phyloP scores from a whole-genome alignment of 495 filamentous ascomycete genomes.

The Glarea lozoyensis region DNA sequence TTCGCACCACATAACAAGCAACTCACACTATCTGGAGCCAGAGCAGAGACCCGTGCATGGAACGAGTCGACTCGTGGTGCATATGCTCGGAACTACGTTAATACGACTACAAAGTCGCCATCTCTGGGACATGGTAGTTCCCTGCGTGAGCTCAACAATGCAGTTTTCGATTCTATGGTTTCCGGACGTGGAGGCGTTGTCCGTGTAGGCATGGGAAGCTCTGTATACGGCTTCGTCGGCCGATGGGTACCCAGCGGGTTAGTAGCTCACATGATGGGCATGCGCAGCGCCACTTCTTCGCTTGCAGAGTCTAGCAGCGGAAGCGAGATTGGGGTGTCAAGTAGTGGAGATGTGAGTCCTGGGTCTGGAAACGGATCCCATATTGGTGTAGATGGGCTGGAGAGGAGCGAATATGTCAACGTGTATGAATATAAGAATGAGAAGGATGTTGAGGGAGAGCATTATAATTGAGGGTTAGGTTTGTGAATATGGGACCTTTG shows the following conservation, averaged over 20 bases:
- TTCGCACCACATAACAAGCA: conserved; percentile 27
- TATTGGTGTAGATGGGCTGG: no score
- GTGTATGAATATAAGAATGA: conserved; percentile 25
- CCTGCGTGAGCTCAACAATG: conserved; percentile 67
- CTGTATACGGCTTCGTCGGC: conserved; percentile 79
- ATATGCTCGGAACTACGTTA: conserved; percentile 49
- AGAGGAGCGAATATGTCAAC: conserved; percentile 29
- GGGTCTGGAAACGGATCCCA: conserved; percentile 19
- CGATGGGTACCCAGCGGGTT: conserved; percentile 69
- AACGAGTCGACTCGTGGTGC: conserved; percentile 40
- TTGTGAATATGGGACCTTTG: no score
- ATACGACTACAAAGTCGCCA: conserved; percentile 33
- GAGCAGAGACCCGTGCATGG: conserved; percentile 59
- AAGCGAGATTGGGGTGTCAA: conserved; percentile 29
- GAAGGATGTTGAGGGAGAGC: background rate
- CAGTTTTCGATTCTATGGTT: conserved; percentile 77
- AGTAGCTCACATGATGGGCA: conserved; percentile 85
- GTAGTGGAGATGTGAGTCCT: conserved; percentile 19
- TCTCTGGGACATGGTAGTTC: conserved; percentile 50
- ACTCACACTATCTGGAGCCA: conserved; percentile 11
- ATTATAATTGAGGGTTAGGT: background rate
- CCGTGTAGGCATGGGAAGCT: conserved; percentile 72
- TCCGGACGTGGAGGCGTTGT: conserved; percentile 41
- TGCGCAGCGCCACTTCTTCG: conserved; percentile 40
- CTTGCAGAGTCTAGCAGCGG: conserved; percentile 13